Conservation (phyloP, 306 rosid genomes). For the Casuarina glauca region DNA sequence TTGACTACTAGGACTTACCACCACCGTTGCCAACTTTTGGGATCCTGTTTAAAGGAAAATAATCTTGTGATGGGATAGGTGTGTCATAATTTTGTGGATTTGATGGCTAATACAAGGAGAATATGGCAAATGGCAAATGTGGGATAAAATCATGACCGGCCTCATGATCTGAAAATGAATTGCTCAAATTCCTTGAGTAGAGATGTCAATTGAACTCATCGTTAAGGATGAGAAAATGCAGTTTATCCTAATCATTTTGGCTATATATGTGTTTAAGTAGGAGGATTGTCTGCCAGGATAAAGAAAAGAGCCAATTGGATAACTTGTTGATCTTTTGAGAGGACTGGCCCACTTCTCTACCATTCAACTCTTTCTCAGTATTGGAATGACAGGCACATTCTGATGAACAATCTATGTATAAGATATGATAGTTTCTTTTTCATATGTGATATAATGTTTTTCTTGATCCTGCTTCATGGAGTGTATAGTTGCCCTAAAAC, state of each 20-base stretch:
- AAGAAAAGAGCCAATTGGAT: background rate
- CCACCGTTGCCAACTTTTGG: background rate
- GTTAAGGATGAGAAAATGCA: background rate
- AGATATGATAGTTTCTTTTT: background rate
- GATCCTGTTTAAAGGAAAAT: background rate
- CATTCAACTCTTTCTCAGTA: background rate
- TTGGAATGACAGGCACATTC: too few relatives aligned
- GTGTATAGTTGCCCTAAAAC: slow-evolving; percentile 13
- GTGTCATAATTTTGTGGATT: too few relatives aligned
- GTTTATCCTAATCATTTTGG: too few relatives aligned
- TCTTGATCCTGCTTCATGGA: slow-evolving; percentile 13
- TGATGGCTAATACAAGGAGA: too few relatives aligned
- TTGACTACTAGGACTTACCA: background rate
- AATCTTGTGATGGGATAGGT: too few relatives aligned
- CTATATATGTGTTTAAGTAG: background rate
- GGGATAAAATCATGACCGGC: too few relatives aligned
- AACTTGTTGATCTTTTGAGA: background rate
- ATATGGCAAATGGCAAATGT: too few relatives aligned
- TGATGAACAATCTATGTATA: background rate
- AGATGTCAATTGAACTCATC: background rate
- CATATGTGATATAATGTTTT: background rate
- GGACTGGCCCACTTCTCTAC: background rate
- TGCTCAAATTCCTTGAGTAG: too few relatives aligned
- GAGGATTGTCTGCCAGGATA: background rate
- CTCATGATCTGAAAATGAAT: too few relatives aligned